Evolutionary conservation across 2,329 filamentous ascomycete genomes (phyloP).

Genomic region (Purpureocillium takamizusanense): DNA sequence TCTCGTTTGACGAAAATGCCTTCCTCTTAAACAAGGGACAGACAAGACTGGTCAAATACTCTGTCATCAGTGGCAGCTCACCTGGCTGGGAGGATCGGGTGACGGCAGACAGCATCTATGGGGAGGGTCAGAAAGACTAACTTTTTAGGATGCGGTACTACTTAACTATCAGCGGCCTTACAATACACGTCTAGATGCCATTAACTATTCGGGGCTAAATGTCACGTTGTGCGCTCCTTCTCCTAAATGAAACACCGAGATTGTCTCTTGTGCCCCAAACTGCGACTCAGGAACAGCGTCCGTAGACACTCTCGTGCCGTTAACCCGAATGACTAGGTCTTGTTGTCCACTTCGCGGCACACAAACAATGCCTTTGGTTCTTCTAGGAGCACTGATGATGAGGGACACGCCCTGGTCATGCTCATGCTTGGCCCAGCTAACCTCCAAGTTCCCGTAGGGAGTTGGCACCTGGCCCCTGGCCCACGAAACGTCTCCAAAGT

Average conservation of each 20-base stretch:
- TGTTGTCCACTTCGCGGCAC: neutral
- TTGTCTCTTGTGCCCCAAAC: no score
- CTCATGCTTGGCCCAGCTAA: conserved; percentile 6
- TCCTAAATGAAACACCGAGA: no score
- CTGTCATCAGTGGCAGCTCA: conserved; percentile 1
- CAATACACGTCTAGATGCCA: no score
- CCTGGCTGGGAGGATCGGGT: conserved; percentile 3
- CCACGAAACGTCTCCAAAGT: conserved; percentile 26
- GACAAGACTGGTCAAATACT: neutral
- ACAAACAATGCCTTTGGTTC: neutral
- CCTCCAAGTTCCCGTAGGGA: conserved; percentile 14
- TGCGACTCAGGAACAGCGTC: no score
- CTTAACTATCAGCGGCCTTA: no score
- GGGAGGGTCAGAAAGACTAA: no score
- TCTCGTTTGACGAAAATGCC: conserved; percentile 3
- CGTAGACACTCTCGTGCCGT: no score
- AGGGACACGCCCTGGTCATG: neutral
- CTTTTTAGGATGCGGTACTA: no score
- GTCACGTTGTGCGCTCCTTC: no score
- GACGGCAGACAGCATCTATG: conserved; percentile 3
- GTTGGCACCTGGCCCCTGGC: conserved; percentile 34
- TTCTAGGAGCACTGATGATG: neutral
- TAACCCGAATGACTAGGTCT: no score
- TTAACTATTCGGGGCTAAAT: no score
- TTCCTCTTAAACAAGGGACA: conserved; percentile 3